These are phyloP conservation scores for Wickerhamiella pararugosa DNA, from an alignment of 1,139 yeast genomes.

Conservation along the genomic window DNA sequence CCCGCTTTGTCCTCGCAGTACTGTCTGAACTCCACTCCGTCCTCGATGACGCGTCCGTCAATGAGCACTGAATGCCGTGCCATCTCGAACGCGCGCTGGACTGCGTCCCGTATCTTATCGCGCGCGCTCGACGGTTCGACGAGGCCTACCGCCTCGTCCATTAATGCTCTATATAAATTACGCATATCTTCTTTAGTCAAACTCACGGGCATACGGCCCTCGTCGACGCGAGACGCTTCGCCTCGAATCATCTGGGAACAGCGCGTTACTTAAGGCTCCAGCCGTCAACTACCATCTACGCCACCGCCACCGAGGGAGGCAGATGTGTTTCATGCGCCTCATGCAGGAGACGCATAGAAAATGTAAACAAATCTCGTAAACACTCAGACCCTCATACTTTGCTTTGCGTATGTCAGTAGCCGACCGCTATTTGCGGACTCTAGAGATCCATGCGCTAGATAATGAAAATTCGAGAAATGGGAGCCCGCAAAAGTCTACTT, in stretches of 20 bases:
- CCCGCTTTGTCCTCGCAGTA: conserved; percentile 16
- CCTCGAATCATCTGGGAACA: neutral
- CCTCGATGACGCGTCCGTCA: conserved; percentile 25
- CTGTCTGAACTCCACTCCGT: conserved; percentile 12
- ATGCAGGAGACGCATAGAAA: neutral
- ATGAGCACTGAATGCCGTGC: conserved; percentile 37
- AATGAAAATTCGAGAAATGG: too few species aligned
- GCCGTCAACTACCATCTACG: neutral
- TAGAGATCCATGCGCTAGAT: conserved; percentile 11
- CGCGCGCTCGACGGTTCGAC: conserved; percentile 23
- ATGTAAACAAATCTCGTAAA: conserved; percentile 1
- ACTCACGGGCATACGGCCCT: too few species aligned
- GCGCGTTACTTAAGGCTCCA: neutral
- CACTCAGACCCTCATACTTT: neutral
- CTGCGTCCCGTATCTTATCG: conserved; percentile 28
- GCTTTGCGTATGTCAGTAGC: conserved; percentile 10
- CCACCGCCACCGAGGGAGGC: neutral
- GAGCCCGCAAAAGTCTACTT: too few species aligned
- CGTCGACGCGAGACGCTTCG: too few species aligned
- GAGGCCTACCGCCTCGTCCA: conserved; percentile 29
- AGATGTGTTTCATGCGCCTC: too few species aligned
- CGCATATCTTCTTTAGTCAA: conserved; percentile 39
- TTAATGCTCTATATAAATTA: conserved; percentile 32
- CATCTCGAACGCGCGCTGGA: conserved; percentile 37
- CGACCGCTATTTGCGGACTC: conserved; percentile 16